Base-by-base conservation (phyloP, 306 rosid species). In the Glycine latifolia region DNA sequence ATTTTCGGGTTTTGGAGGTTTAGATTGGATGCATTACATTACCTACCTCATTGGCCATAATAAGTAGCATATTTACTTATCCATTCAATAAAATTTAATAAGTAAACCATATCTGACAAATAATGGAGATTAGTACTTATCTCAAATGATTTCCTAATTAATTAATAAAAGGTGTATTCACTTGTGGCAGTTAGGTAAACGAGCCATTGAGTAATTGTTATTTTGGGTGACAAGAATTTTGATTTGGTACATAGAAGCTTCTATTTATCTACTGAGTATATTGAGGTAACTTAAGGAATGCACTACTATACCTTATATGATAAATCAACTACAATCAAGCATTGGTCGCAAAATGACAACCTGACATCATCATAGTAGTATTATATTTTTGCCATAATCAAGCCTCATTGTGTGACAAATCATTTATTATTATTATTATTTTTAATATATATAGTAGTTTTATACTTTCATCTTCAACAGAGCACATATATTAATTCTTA, bases 271-370 rank as follows among this genome's bases (percentile, higher is more conserved):
- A 35, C 13, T 33, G 67, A 60, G 41, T 60, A 63, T 63, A 63
- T 63, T 35, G 43, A 70, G 58, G 43, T 63, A 61, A 61, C 67
- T 61, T 61, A 61, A 31, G 8, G 43, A 61, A 61, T 10, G 67
- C 69, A 33, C 47, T 35, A 33, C 47, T 35, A 35, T 35, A 4
- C 67, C 75, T 46, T 67, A 4, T 26, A 17, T 39, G 37, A 73
- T 20, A 78, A 26, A 54, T 47, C n/a, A 72, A 47, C 12, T 55
- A 55, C 67, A 65, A 63, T 73, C 55, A 54, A 65, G 75, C 15
- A 48, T 73, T 60, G 75, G 46, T 60, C 61, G 65, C 75, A 41
- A 71, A 60, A 55, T 76, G 53, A 58, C 74, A 77, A 50, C 82
- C 67, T 70, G 52, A 77, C 71, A 67, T 55, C 9, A 75, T 82